phyloP scores from a whole-genome alignment of 2,329 filamentous ascomycete genomes.

The Sporothrix globosa region DNA sequence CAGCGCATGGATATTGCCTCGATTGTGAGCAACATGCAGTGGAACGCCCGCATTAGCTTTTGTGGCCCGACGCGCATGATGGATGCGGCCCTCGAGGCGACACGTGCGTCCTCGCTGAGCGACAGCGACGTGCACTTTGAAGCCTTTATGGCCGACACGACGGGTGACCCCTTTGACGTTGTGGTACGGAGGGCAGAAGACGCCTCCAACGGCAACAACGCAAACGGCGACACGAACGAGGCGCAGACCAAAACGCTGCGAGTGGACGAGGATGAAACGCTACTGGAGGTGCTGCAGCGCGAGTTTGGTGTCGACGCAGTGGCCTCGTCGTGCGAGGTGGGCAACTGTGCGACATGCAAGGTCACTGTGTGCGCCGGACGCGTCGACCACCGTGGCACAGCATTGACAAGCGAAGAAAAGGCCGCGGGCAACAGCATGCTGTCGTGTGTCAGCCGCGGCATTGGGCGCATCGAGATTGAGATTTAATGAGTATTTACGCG shows the following conservation, averaged over 20 bases:
- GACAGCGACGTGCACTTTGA: constrained; percentile 63
- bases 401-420: constrained; percentile 52
- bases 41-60: constrained; percentile 63
- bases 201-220: too few species aligned
- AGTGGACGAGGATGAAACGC: constrained; percentile 53
- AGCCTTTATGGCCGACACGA: constrained; percentile 57
- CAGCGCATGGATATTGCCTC: constrained; percentile 56
- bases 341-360: constrained; percentile 59
- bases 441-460: constrained; percentile 57
- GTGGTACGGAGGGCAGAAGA: constrained; percentile 45
- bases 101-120: constrained; percentile 49
- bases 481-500: constrained; percentile 42
- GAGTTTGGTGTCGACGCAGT: constrained; percentile 49
- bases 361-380: constrained; percentile 48
- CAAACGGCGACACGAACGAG: too few species aligned
- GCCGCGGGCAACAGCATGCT: constrained; percentile 47
- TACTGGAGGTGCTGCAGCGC: constrained; percentile 53
- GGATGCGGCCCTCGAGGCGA: constrained; percentile 52
- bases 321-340: constrained; percentile 57
- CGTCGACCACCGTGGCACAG: constrained; percentile 56
- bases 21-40: constrained; percentile 52
- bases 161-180: constrained; percentile 63
- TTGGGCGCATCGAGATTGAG: constrained; percentile 55
- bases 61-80: constrained; percentile 64
- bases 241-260: constrained; percentile 43